These are phyloP conservation scores for Micractinium sp. DNA, from an alignment of 139 green algal species.

Conservation along the genomic window DNA sequence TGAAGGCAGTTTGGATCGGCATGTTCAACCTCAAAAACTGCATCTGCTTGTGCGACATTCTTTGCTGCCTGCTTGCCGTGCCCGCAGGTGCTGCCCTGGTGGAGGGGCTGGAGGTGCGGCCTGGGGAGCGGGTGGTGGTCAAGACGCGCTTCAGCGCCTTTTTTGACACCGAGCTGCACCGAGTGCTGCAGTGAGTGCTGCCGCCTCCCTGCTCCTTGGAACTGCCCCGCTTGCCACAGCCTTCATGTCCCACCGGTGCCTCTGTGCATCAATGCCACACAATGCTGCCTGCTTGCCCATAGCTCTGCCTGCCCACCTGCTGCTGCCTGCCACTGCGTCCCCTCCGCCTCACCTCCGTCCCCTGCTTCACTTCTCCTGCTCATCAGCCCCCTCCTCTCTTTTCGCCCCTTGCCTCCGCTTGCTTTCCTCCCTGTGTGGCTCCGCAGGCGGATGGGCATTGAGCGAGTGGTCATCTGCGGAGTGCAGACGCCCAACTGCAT, in stretches of 20 bases:
- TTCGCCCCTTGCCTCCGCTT: not conserved
- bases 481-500: conserved; percentile 89
- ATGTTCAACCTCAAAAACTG: no score
- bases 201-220: no score
- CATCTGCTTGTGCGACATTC: not conserved
- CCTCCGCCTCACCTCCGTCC: no score
- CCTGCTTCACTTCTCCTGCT: not conserved
- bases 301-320: not conserved
- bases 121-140: conserved; percentile 59
- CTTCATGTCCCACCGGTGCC: not conserved
- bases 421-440: not conserved
- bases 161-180: conserved; percentile 68
- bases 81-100: conserved; percentile 54
- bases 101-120: conserved; percentile 37
- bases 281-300: not conserved
- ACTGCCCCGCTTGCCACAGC: no score
- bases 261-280: no score
- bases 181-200: conserved; percentile 58
- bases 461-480: conserved; percentile 45
- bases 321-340: not conserved
- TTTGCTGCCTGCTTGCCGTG: not conserved
- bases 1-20: no score
- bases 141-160: conserved; percentile 79
- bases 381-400: no score
- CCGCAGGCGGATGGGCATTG: conserved; percentile 26